Conservation (phyloP, 2,329 filamentous ascomycete species). For the Penicillium sp. region DNA sequence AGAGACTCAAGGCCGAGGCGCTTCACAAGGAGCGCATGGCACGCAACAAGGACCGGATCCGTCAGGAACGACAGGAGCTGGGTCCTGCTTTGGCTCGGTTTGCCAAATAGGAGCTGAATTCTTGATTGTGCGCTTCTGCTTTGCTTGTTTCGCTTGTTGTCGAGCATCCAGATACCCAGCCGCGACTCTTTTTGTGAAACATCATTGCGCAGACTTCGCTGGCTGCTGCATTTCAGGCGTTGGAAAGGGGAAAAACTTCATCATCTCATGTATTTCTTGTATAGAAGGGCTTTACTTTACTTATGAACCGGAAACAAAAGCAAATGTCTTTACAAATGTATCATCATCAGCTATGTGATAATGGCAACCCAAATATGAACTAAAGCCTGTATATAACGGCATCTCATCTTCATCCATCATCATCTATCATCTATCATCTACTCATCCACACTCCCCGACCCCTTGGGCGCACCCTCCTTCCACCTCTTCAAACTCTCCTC, state of each 20-base stretch:
- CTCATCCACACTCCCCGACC: constrained; percentile 44
- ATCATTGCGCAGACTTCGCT: constrained; percentile 27
- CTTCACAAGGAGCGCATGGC: constrained; percentile 73
- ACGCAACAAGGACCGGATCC: constrained; percentile 69
- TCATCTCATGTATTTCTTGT: constrained; percentile 20
- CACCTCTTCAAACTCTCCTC: constrained; percentile 52
- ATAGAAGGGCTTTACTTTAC: constrained; percentile 19
- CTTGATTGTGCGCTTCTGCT: constrained; percentile 21
- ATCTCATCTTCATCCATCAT: not conserved
- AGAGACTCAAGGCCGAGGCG: constrained; percentile 83
- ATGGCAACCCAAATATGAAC: constrained; percentile 3
- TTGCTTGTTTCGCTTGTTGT: constrained; percentile 27
- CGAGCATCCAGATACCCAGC: constrained; percentile 36
- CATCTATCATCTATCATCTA: constrained; percentile 21
- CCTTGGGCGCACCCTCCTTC: constrained; percentile 48
- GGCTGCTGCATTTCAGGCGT: constrained; percentile 37
- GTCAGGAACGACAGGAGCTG: constrained; percentile 73
- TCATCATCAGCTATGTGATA: constrained; percentile 6
- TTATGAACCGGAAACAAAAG: constrained; percentile 25
- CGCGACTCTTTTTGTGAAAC: constrained; percentile 28
- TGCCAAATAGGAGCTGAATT: constrained; percentile 64
- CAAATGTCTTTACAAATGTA: constrained; percentile 21
- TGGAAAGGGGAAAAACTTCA: constrained; percentile 23
- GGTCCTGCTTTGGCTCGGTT: constrained; percentile 89
- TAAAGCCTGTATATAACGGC: not conserved